These are phyloP conservation scores for Chrysoporthe cubensis DNA, from an alignment of 2,329 filamentous ascomycete species.

Conservation along the genomic window DNA sequence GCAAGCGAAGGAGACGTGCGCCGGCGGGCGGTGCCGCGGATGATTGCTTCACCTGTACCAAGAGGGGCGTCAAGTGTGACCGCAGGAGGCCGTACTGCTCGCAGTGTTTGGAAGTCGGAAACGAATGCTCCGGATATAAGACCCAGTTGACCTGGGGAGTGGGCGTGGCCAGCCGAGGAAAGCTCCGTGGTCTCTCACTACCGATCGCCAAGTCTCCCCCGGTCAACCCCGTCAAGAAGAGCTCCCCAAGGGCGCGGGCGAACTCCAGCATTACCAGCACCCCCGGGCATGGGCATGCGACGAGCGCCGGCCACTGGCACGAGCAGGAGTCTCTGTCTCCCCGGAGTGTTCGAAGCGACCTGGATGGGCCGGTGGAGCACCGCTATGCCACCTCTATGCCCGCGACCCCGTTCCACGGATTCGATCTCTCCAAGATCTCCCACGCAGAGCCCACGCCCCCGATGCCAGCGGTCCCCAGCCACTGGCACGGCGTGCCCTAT, in stretches of 20 bases:
- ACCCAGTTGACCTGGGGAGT: conserved; percentile 97
- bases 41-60: conserved; percentile 93
- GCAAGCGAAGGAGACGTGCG: conserved; percentile 83
- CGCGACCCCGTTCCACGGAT: conserved; percentile 41
- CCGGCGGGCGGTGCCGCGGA: conserved; percentile 87
- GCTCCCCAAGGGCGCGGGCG: conserved; percentile 48
- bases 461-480: conserved; percentile 40
- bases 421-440: conserved; percentile 57
- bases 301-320: conserved; percentile 45
- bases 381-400: conserved; percentile 49
- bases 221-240: conserved; percentile 55
- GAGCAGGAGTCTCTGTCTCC: conserved; percentile 42
- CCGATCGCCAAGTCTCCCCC: conserved; percentile 66
- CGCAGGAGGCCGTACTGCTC: conserved; percentile 92
- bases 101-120: conserved; percentile 87
- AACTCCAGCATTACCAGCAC: conserved; percentile 41
- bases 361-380: conserved; percentile 42
- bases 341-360: conserved; percentile 40
- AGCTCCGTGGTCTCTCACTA: conserved; percentile 85
- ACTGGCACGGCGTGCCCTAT: conserved; percentile 55
- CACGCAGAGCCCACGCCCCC: conserved; percentile 49
- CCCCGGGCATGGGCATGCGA: conserved; percentile 31
- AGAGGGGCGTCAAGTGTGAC: conserved; percentile 84
- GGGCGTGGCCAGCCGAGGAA: conserved; percentile 92
- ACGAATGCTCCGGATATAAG: conserved; percentile 95